Conservation (phyloP, 352 stramenopile species). For the Globisporangium rhizosaccharum region DNA sequence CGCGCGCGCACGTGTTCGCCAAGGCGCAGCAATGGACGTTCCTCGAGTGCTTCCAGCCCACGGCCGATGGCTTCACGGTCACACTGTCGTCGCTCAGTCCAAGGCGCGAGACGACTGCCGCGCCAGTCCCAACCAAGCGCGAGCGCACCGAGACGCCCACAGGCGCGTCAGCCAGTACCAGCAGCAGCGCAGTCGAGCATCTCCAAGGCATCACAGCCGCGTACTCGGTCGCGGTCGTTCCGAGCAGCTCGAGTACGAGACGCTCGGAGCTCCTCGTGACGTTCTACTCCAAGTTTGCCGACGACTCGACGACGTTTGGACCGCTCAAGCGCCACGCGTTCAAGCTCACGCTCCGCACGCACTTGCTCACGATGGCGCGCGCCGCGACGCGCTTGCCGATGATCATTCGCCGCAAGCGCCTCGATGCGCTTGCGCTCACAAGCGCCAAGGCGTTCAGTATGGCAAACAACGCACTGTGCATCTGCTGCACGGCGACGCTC, state of each 20-base stretch:
- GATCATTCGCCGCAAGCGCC: conserved; percentile 34
- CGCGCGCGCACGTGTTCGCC: conserved; percentile 32
- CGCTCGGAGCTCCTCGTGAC: conserved; percentile 8
- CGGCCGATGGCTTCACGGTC: conserved; percentile 24
- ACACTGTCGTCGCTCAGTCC: conserved; percentile 34
- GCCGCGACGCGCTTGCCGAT: conserved; percentile 26
- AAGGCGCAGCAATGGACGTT: conserved; percentile 50
- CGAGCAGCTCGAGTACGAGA: background rate
- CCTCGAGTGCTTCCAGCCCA: conserved; percentile 22
- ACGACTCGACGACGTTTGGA: conserved; percentile 14
- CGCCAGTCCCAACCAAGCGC: background rate
- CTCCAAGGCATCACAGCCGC: conserved; percentile 22
- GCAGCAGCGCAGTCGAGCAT: conserved; percentile 6
- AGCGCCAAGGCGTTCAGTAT: conserved; percentile 21
- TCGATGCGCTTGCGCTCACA: conserved; percentile 34
- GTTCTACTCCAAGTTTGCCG: conserved; percentile 17
- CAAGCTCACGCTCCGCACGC: conserved; percentile 16
- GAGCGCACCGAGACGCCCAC: background rate
- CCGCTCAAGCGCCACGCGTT: conserved; percentile 14
- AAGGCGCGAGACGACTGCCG: background rate
- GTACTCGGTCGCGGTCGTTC: conserved; percentile 18
- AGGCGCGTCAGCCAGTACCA: background rate
- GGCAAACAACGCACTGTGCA: conserved; percentile 24
- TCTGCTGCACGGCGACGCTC: conserved; percentile 39
- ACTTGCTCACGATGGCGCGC: conserved; percentile 19